Conservation (phyloP, 768 basidiomycete genomes). For the Xerocomellus amylosporus region DNA sequence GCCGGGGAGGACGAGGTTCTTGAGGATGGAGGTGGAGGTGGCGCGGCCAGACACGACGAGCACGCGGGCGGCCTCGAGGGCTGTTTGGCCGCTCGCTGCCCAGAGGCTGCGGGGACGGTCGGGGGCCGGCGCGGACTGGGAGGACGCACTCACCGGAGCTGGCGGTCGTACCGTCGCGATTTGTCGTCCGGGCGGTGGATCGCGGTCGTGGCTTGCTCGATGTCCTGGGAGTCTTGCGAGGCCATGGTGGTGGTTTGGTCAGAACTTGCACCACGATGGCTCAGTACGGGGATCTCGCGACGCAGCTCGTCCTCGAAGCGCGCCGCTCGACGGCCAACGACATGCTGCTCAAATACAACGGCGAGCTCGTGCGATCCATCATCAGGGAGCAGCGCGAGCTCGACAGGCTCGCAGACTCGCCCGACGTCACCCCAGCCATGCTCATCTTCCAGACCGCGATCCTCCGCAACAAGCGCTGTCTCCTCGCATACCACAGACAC, state of each 20-base stretch:
- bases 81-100: conserved; percentile 88
- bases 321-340: conserved; percentile 82
- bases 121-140: neutral
- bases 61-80: conserved; percentile 80
- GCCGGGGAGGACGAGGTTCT: conserved; percentile 96
- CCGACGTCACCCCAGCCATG: conserved; percentile 55
- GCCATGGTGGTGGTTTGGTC: conserved; percentile 23
- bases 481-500: conserved; percentile 90
- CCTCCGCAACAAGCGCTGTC: conserved; percentile 90
- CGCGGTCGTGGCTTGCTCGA: conserved; percentile 44
- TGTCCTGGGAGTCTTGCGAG: conserved; percentile 44
- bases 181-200: conserved; percentile 71
- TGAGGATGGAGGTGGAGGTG: conserved; percentile 84
- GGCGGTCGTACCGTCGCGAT: conserved; percentile 90
- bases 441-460: conserved; percentile 88
- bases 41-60: conserved; percentile 80
- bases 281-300: conserved; percentile 83
- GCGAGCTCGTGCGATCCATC: conserved; percentile 78
- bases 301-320: conserved; percentile 83
- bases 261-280: conserved; percentile 28
- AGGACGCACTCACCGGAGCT: conserved; percentile 64
- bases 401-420: conserved; percentile 51
- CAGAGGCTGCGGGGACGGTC: conserved; percentile 58
- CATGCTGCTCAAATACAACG: conserved; percentile 89
- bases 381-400: conserved; percentile 91